phyloP scores from a whole-genome alignment of 352 stramenopile species.

The Phytopythium kandeliae region DNA sequence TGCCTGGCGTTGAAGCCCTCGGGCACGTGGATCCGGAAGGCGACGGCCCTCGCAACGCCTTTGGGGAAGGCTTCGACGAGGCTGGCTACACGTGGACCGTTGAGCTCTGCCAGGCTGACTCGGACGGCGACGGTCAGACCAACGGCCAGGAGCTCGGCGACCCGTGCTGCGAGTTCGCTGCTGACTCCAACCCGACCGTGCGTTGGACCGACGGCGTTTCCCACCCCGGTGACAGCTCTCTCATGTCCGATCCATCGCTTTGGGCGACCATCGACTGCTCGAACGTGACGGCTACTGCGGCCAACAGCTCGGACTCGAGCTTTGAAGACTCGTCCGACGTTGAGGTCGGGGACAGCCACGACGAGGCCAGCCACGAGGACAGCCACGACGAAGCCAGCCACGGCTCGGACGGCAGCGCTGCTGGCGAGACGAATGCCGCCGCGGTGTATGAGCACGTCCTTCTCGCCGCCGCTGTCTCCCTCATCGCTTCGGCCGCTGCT shows the following conservation, averaged over 20 bases:
- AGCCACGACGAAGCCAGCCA: background rate
- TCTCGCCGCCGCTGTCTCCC: background rate
- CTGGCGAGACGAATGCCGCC: background rate
- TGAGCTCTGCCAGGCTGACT: constrained; percentile 55
- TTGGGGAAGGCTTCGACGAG: constrained; percentile 55
- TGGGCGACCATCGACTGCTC: constrained; percentile 24
- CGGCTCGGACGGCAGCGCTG: no score
- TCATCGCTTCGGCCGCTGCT: background rate
- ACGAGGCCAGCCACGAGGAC: no score
- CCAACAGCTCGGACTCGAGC: background rate
- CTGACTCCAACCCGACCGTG: constrained; percentile 5
- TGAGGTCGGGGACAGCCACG: constrained; percentile 4
- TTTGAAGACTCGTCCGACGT: constrained; percentile 1
- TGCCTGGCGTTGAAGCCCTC: constrained; percentile 34
- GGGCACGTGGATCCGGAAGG: constrained; percentile 47
- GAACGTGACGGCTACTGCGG: constrained; percentile 8
- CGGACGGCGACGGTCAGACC: constrained; percentile 78
- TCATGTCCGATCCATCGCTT: constrained; percentile 21
- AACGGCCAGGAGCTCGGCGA: constrained; percentile 85
- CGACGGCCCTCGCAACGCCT: constrained; percentile 54
- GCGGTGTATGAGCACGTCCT: background rate
- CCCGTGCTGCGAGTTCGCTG: constrained; percentile 55
- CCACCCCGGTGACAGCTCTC: constrained; percentile 15
- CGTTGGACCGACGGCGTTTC: constrained; percentile 12
- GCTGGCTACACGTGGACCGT: constrained; percentile 40